These are phyloP conservation scores for Pelargonium citronellum DNA, from an alignment of 441 rosid species.

Conservation along the genomic window DNA sequence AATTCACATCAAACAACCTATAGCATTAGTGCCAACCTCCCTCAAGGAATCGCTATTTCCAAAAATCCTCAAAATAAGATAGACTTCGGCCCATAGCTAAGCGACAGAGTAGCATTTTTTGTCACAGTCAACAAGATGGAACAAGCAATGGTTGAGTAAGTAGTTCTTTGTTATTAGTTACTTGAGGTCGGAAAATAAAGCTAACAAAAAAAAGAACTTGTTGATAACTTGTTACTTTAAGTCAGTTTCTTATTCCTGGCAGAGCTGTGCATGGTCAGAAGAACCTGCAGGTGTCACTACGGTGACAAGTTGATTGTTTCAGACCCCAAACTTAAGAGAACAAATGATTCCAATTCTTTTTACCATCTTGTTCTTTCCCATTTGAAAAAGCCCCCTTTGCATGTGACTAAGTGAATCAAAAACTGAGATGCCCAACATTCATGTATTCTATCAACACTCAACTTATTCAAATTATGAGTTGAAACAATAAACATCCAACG, in stretches of 20 bases:
- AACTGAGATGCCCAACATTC: background rate
- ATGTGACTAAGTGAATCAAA: background rate
- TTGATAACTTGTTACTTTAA: background rate
- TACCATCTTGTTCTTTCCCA: background rate
- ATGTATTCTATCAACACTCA: background rate
- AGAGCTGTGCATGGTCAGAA: background rate
- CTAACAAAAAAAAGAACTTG: too few species aligned
- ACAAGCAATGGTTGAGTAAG: background rate
- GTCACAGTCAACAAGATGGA: background rate
- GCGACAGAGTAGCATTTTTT: background rate
- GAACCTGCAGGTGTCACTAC: background rate
- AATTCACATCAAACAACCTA: too few species aligned
- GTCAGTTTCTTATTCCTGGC: background rate
- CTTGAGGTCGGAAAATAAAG: background rate
- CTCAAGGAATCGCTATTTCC: background rate
- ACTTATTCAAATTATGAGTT: too few species aligned
- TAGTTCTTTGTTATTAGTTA: background rate
- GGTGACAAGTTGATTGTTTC: background rate
- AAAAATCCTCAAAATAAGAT: background rate
- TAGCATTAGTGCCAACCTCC: background rate
- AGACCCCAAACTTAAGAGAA: background rate
- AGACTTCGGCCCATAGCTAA: background rate
- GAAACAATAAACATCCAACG: background rate
- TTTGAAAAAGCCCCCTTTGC: background rate
- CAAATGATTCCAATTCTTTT: background rate